A percentile compares a stretch with the other conserved stretches of the same genome.
These are phyloP conservation scores for Irpex sp. DNA, from an alignment of 1,284 basidiomycete genomes.

Conservation along the genomic window DNA sequence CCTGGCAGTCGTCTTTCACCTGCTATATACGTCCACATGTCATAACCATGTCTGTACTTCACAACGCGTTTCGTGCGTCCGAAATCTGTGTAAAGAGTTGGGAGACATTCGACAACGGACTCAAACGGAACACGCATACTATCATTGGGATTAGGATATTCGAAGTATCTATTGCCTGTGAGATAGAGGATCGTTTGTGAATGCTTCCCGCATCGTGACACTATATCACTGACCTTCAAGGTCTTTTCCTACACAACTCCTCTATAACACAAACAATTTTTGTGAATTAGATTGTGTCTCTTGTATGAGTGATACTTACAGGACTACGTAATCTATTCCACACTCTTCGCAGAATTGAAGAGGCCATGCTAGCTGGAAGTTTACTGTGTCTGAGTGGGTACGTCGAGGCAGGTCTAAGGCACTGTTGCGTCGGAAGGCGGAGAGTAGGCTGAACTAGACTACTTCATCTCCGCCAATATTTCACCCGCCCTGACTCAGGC, in stretches of 20 bases:
- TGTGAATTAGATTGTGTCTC: background rate
- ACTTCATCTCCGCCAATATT: no score
- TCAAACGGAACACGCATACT: slow-evolving; percentile 13
- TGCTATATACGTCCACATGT: slow-evolving; percentile 27
- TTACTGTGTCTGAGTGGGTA: background rate
- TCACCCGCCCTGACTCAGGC: no score
- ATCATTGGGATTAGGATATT: slow-evolving; percentile 23
- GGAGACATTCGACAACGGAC: background rate
- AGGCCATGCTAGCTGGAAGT: background rate
- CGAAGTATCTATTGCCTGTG: slow-evolving; percentile 27
- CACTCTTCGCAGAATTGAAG: slow-evolving; percentile 16
- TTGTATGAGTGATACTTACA: slow-evolving; percentile 16
- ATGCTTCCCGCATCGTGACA: background rate
- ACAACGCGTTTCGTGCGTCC: slow-evolving; percentile 27
- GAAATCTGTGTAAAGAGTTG: slow-evolving; percentile 9
- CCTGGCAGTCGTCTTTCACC: slow-evolving; percentile 24
- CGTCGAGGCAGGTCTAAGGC: no score
- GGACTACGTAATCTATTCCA: slow-evolving; percentile 20
- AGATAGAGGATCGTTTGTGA: background rate
- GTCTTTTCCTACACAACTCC: slow-evolving; percentile 23
- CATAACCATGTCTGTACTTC: slow-evolving; percentile 25
- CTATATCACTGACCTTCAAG: slow-evolving; percentile 22
- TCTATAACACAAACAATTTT: slow-evolving; percentile 11
- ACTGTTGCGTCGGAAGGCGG: no score
- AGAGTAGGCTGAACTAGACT: no score